A percentile compares a stretch with the other conserved stretches of the same genome.
Conservation (phyloP, 2,329 filamentous ascomycete species). For the Colletotrichum tropicicola region DNA sequence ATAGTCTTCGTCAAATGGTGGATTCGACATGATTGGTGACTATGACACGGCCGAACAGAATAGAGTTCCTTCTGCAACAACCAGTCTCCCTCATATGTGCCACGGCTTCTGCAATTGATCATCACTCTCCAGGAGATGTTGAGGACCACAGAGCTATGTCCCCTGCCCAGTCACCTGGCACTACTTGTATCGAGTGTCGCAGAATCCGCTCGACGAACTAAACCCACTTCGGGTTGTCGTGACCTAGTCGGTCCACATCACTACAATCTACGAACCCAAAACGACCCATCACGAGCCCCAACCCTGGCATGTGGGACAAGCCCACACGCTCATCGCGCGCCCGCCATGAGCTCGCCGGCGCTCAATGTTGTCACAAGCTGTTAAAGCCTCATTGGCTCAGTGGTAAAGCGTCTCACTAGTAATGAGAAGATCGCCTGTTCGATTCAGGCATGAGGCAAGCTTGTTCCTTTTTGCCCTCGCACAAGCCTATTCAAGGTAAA, state of each 20-base stretch:
- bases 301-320: neutral
- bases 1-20: too few species aligned
- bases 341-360: neutral
- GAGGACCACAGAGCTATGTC: too few species aligned
- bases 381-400: slow-evolving; percentile 11
- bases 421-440: slow-evolving; percentile 20
- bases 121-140: too few species aligned
- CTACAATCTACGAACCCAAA: neutral
- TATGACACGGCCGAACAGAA: neutral
- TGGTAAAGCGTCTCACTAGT: slow-evolving; percentile 18
- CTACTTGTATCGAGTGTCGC: too few species aligned
- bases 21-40: too few species aligned
- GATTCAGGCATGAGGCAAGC: slow-evolving; percentile 11
- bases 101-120: too few species aligned
- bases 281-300: neutral
- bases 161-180: too few species aligned
- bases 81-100: too few species aligned
- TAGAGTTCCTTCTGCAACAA: too few species aligned
- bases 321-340: neutral
- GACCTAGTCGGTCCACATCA: neutral
- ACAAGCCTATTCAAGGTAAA: neutral
- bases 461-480: neutral
- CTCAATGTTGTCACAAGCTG: rapidly evolving
- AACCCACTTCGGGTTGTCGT: neutral
- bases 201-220: too few species aligned